Conservation (phyloP, 192 early-diverging fungal genomes). For the Linnemannia hyalina region DNA sequence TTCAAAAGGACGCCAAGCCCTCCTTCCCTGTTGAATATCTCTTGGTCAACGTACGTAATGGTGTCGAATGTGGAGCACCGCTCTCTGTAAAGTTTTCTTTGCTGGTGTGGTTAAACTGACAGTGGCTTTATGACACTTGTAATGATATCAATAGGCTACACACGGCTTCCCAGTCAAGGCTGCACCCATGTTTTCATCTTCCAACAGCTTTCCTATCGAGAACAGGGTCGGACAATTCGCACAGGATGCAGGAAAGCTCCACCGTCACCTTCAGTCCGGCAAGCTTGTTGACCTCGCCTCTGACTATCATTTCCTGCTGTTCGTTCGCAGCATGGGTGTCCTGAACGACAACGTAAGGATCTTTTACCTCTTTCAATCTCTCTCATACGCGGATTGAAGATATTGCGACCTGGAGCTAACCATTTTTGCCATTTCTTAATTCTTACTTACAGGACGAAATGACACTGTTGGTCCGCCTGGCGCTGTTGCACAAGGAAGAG, state of each 20-base stretch:
- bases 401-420: background rate
- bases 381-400: background rate
- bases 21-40: conserved; percentile 98
- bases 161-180: conserved; percentile 92
- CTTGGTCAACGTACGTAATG: conserved; percentile 83
- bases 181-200: conserved; percentile 78
- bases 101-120: background rate
- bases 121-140: conserved; percentile 25
- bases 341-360: conserved; percentile 62
- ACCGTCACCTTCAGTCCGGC: conserved; percentile 63
- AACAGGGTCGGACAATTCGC: conserved; percentile 75
- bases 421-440: background rate
- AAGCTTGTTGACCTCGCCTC: conserved; percentile 69
- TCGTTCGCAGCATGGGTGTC: conserved; percentile 73
- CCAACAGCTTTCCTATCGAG: conserved; percentile 77
- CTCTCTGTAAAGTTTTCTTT: background rate
- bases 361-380: background rate
- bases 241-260: conserved; percentile 72
- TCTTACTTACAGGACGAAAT: conserved; percentile 63
- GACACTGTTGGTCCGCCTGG: conserved; percentile 57
- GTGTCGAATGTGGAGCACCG: background rate
- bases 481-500: conserved; percentile 46
- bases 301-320: conserved; percentile 91
- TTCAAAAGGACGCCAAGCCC: conserved; percentile 92
- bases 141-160: conserved; percentile 68